These are phyloP conservation scores for Vicia faba DNA, from an alignment of 306 rosid genomes.

Conservation along the genomic window DNA sequence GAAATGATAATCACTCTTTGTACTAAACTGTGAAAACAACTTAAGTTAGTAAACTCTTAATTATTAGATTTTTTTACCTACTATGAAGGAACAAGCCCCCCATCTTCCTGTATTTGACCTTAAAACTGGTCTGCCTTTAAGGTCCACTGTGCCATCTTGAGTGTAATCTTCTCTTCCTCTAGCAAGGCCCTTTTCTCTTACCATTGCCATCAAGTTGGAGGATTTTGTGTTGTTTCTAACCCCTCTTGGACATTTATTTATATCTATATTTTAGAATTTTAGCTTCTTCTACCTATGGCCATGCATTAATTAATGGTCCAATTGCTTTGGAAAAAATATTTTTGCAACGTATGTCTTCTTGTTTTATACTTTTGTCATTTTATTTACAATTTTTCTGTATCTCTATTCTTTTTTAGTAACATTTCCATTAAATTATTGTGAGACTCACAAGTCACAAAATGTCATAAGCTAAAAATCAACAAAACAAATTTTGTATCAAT, in stretches of 20 bases:
- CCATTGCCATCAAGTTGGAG: constrained; percentile 19
- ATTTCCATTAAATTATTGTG: constrained; percentile 14
- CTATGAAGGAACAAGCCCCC: constrained; percentile 47
- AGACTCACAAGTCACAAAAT: constrained; percentile 14
- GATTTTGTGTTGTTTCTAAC: constrained; percentile 11
- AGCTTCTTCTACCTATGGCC: not conserved
- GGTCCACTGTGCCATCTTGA: constrained; percentile 48
- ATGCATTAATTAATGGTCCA: constrained; percentile 4
- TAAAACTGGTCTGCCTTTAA: constrained; percentile 45
- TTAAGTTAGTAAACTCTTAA: too few species aligned
- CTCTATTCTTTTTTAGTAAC: not conserved
- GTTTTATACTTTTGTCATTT: constrained; percentile 24
- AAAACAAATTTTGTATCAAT: not conserved
- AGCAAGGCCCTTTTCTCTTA: constrained; percentile 35
- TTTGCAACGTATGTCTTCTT: constrained; percentile 1
- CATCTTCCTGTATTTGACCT: constrained; percentile 49
- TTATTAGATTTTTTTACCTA: constrained; percentile 28
- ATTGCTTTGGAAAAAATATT: constrained; percentile 2
- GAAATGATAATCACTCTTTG: not conserved
- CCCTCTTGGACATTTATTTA: not conserved
- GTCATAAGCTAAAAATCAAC: not conserved
- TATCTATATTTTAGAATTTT: constrained; percentile 6
- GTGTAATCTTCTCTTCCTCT: constrained; percentile 37
- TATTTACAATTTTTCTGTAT: not conserved
- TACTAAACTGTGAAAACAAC: too few species aligned